Conservation (phyloP, 805 yeast species). For the Starmerella floricola region DNA sequence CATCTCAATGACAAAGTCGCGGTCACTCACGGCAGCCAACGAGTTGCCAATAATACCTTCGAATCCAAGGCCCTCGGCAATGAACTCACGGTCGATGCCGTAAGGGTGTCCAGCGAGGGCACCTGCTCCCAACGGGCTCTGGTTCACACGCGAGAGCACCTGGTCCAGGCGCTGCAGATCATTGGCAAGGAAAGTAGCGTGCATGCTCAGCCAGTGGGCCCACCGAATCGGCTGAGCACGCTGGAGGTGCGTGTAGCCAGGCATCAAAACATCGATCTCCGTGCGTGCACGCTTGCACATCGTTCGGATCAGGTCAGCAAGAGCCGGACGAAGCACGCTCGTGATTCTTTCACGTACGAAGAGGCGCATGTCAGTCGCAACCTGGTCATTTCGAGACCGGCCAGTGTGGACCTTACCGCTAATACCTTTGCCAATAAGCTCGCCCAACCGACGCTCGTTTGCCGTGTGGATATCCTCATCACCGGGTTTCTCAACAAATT, state of each 20-base stretch:
- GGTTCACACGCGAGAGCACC: constrained; percentile 68
- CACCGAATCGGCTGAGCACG: constrained; percentile 99
- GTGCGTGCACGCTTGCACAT: constrained; percentile 62
- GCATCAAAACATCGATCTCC: constrained; percentile 91
- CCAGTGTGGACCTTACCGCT: constrained; percentile 99
- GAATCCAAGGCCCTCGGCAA: constrained; percentile 73
- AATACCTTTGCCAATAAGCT: constrained; percentile 80
- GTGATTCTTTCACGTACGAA: constrained; percentile 69
- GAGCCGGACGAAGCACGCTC: constrained; percentile 39
- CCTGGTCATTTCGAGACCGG: constrained; percentile 95
- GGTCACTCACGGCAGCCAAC: constrained; percentile 89
- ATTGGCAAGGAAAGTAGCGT: constrained; percentile 87
- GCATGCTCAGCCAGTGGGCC: constrained; percentile 93
- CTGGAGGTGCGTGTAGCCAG: constrained; percentile 97
- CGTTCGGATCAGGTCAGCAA: constrained; percentile 52
- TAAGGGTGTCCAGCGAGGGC: constrained; percentile 99
- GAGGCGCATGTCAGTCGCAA: constrained; percentile 96
- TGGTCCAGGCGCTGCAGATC: constrained; percentile 79
- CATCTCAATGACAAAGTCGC: constrained; percentile 93
- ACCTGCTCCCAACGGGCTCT: constrained; percentile 90
- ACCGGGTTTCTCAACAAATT: constrained; percentile 65
- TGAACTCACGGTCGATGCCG: constrained; percentile 89
- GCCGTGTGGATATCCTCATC: constrained; percentile 99
- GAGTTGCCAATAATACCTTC: constrained; percentile 87
- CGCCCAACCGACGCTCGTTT: constrained; percentile 94